phyloP scores from a whole-genome alignment of 495 filamentous ascomycete genomes.

The Ascobolus immersus region DNA sequence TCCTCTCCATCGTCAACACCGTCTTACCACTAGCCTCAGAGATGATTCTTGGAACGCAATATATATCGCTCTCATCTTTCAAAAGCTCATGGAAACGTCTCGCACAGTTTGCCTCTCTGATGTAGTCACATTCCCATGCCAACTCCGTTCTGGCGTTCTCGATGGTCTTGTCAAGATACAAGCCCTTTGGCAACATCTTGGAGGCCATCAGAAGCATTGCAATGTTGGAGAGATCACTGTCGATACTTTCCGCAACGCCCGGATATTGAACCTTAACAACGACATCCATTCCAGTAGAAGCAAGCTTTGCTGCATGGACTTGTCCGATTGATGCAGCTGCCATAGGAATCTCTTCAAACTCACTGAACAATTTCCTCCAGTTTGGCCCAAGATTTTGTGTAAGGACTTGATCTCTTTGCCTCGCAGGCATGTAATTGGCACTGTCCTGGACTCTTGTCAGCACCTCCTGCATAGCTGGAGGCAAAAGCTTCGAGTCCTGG shows the following conservation, averaged over 20 bases:
- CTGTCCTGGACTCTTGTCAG: constrained; percentile 86
- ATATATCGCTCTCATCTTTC: constrained; percentile 40
- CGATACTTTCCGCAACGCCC: constrained; percentile 83
- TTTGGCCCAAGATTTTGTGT: constrained; percentile 49
- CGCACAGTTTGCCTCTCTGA: constrained; percentile 58
- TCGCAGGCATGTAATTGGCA: constrained; percentile 92
- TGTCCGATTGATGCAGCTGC: constrained; percentile 96
- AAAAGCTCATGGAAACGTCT: constrained; percentile 50
- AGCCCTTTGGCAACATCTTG: constrained; percentile 61
- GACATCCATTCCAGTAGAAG: constrained; percentile 44
- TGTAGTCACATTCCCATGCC: constrained; percentile 92
- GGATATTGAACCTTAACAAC: constrained; percentile 96
- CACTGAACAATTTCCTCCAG: constrained; percentile 61
- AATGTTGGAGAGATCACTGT: constrained; percentile 83
- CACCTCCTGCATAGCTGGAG: constrained; percentile 57
- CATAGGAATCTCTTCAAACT: constrained; percentile 76
- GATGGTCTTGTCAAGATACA: constrained; percentile 92
- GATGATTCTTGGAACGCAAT: constrained; percentile 54
- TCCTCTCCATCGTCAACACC: constrained; percentile 81
- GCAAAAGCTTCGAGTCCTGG: constrained; percentile 92
- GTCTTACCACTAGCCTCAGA: constrained; percentile 58
- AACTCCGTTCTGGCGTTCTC: constrained; percentile 84
- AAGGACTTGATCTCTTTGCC: constrained; percentile 68
- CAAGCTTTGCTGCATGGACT: constrained; percentile 68
- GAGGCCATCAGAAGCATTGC: constrained; percentile 75